Percentiles rank a stretch among this genome's conserved stretches.
phyloP scores from a whole-genome alignment of 805 yeast species.

The Ogataea populi-albae region DNA sequence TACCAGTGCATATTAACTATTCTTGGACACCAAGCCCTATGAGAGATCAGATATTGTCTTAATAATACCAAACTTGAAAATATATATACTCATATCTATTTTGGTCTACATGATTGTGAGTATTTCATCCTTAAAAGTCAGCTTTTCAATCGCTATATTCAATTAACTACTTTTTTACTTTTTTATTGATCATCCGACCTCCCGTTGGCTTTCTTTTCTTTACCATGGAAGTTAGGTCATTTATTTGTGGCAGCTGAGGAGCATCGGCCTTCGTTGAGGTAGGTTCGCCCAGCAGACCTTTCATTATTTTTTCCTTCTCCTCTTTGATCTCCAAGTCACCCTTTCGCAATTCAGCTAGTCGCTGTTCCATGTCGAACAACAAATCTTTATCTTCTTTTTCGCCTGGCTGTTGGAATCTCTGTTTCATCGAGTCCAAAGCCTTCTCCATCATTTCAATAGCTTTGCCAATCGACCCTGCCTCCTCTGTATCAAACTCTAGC shows the following conservation, averaged over 20 bases:
- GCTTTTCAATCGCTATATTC: no score
- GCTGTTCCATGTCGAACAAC: slow-evolving; percentile 52
- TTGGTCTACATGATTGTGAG: no score
- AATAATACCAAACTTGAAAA: no score
- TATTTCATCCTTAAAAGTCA: no score
- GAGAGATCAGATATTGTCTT: no score
- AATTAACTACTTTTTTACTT: slow-evolving; percentile 10
- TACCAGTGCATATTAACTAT: no score
- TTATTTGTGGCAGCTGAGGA: slow-evolving; percentile 36
- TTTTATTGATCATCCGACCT: slow-evolving; percentile 18
- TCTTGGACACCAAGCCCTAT: no score
- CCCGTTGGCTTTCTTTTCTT: slow-evolving; percentile 42
- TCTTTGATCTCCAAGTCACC: slow-evolving; percentile 48
- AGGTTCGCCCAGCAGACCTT: slow-evolving; percentile 55
- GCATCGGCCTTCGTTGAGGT: slow-evolving; percentile 25
- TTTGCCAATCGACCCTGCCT: slow-evolving; percentile 50
- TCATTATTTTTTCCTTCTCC: slow-evolving; percentile 51
- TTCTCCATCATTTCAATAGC: slow-evolving; percentile 46
- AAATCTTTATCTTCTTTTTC: slow-evolving; percentile 44
- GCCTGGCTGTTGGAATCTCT: slow-evolving; percentile 36
- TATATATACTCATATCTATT: no score
- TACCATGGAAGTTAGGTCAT: slow-evolving; percentile 62
- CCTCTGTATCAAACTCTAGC: slow-evolving; percentile 59
- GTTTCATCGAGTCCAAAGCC: slow-evolving; percentile 44
- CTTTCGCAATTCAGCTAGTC: slow-evolving; percentile 52